These are phyloP conservation scores for Lonicera japonica DNA, from an alignment of 129 eudicot species.

Conservation along the genomic window DNA sequence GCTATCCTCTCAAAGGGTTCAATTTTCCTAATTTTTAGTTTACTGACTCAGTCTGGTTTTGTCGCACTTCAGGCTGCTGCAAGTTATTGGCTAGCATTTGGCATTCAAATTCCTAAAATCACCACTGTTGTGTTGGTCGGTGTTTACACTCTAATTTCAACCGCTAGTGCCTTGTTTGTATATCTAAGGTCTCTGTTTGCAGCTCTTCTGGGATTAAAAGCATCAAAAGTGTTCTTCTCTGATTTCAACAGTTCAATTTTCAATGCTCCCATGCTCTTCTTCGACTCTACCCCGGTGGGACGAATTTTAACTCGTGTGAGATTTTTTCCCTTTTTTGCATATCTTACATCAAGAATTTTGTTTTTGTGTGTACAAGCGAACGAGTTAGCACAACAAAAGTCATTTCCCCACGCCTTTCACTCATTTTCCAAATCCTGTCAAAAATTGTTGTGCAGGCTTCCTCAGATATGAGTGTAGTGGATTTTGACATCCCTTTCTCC, in stretches of 20 bases:
- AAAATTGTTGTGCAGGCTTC: slow-evolving; percentile 45
- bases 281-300: slow-evolving; percentile 74
- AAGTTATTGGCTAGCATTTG: slow-evolving; percentile 67
- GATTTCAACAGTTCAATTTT: slow-evolving; percentile 42
- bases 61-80: slow-evolving; percentile 53
- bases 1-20: slow-evolving; percentile 37
- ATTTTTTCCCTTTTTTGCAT: not conserved
- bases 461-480: slow-evolving; percentile 59
- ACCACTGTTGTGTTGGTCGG: slow-evolving; percentile 31
- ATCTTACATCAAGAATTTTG: not conserved
- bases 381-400: too few species aligned
- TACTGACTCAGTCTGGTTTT: slow-evolving; percentile 36
- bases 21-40: slow-evolving; percentile 2
- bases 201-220: slow-evolving; percentile 52
- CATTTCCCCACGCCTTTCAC: too few species aligned
- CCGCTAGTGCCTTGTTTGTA: slow-evolving; percentile 44
- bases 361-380: not conserved
- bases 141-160: slow-evolving; percentile 40
- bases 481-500: slow-evolving; percentile 52
- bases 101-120: slow-evolving; percentile 30
- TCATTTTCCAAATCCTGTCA: not conserved
- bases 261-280: slow-evolving; percentile 66
- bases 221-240: slow-evolving; percentile 54
- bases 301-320: slow-evolving; percentile 65
- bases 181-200: slow-evolving; percentile 38